phyloP scores from a whole-genome alignment of 495 filamentous ascomycete genomes.

The Choiromyces venosus region DNA sequence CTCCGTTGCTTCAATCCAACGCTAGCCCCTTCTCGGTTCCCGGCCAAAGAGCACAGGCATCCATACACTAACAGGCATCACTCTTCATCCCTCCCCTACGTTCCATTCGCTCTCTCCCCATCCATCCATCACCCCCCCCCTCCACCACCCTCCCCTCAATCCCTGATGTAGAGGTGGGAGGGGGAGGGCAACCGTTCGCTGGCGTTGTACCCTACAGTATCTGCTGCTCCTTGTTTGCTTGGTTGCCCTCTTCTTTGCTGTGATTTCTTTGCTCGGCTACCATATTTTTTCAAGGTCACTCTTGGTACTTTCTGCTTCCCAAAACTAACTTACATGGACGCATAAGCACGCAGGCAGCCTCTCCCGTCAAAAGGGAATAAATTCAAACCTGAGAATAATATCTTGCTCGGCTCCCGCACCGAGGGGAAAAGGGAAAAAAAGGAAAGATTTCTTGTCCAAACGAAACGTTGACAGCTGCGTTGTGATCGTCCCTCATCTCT shows the following conservation, averaged over 20 bases:
- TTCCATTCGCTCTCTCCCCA: conserved; percentile 21
- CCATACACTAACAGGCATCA: conserved; percentile 29
- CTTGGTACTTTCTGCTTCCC: conserved; percentile 1
- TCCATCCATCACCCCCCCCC: conserved; percentile 11
- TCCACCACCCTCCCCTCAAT: conserved; percentile 24
- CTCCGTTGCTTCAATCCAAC: conserved; percentile 30
- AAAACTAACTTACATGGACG: background rate
- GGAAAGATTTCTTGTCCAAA: conserved; percentile 14
- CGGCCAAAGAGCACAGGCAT: conserved; percentile 35
- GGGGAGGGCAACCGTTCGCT: conserved; percentile 13
- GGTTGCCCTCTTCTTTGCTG: background rate
- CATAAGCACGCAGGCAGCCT: conserved; percentile 8
- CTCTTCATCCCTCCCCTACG: conserved; percentile 8
- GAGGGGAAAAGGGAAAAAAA: background rate
- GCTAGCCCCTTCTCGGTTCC: conserved; percentile 36
- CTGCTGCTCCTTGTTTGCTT: conserved; percentile 35
- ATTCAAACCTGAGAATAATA: conserved; percentile 19
- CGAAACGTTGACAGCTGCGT: conserved; percentile 20
- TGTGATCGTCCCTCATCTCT: conserved; percentile 32
- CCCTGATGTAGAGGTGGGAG: conserved; percentile 27
- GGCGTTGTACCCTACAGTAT: conserved; percentile 35
- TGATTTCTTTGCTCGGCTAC: background rate
- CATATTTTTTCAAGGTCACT: background rate
- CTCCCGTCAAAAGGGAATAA: conserved; percentile 21
- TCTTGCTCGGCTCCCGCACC: conserved; percentile 19